These are phyloP conservation scores for Penicillium decumbens DNA, from an alignment of 2,329 filamentous ascomycete species.

Conservation along the genomic window DNA sequence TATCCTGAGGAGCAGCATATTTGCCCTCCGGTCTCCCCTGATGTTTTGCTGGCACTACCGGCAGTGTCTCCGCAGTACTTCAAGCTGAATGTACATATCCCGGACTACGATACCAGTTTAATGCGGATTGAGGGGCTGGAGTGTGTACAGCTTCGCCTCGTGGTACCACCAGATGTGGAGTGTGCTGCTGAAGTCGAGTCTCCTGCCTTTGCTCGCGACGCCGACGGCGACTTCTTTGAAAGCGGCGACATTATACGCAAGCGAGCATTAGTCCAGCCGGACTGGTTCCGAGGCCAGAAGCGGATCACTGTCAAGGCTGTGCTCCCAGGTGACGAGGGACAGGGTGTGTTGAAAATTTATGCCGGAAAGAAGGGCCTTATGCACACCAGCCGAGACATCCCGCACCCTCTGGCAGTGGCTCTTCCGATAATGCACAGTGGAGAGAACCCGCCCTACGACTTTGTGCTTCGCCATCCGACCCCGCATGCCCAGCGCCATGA, in stretches of 20 bases:
- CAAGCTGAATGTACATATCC: constrained; percentile 70
- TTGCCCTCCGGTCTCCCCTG: constrained; percentile 78
- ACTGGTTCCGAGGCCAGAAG: constrained; percentile 84
- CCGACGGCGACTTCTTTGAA: constrained; percentile 89
- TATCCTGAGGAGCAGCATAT: constrained; percentile 87
- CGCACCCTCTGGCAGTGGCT: constrained; percentile 82
- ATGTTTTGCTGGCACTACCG: constrained; percentile 79
- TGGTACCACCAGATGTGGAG: constrained; percentile 84
- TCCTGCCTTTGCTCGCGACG: constrained; percentile 70
- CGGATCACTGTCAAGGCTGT: constrained; percentile 90
- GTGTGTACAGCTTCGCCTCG: constrained; percentile 83
- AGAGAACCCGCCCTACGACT: constrained; percentile 90
- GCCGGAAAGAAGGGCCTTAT: constrained; percentile 91
- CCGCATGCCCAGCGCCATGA: constrained; percentile 97
- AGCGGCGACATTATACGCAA: constrained; percentile 83
- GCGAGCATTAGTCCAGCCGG: constrained; percentile 80
- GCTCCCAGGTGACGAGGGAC: constrained; percentile 84
- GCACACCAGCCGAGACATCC: constrained; percentile 96
- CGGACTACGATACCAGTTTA: constrained; percentile 85
- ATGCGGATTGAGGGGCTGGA: constrained; percentile 85
- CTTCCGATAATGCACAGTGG: constrained; percentile 87
- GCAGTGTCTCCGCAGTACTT: constrained; percentile 85
- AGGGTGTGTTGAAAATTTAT: constrained; percentile 83
- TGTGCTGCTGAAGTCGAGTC: constrained; percentile 89
- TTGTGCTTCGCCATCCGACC: constrained; percentile 86